Evolutionary conservation across 129 eudicot genomes (phyloP), one percentile per base, ranked within the genome.

Genomic region (Chrysanthemum lavandulifolium): DNA sequence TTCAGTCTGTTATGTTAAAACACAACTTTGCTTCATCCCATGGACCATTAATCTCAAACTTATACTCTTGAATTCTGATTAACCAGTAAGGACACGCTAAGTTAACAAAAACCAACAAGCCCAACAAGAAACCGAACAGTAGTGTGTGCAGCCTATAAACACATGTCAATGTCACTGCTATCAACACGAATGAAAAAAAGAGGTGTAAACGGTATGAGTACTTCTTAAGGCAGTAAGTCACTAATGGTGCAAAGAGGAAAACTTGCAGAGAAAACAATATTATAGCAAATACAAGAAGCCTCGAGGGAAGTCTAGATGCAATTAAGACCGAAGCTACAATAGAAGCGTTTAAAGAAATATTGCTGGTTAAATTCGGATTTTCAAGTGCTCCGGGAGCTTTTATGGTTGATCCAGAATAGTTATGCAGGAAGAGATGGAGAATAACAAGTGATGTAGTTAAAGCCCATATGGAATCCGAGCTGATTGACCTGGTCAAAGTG

Each of bases 11-110:
- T 45, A 90, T 83, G 53, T 90, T 78, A 71, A 94, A 90, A 81
- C 97, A 90, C 71, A 94, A 85, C 82, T 88, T 90, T 23, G 98
- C 98, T 83, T 94, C 98, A 76, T 90, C 97, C 97, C 97, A 88
- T 13, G 98, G 98, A 61, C 98, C 98, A 84, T 94, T 94, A 33
- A 90, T 90, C 87, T 94, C 97, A 73, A 94, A 90, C 82, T 93
- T 94, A 81, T 90, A 94, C 85, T 84, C 91, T 76, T 90, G 97
- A 75, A 94, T 86, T 43, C 89, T 86, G 49, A 90, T 89, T 72
- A 94, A 83, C 97, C 97, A 94, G 76, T 90, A 90, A 45, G 98
- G 98, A 67, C 96, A 90, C 43, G 88, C 86, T 77, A 94, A 63
- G 62, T 86, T 94, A 72, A 94, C 90, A 69, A 86, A 94, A 27